These are phyloP conservation scores for Plasmodium gonderi DNA, from an alignment of 169 alveolate species.

Conservation along the genomic window DNA sequence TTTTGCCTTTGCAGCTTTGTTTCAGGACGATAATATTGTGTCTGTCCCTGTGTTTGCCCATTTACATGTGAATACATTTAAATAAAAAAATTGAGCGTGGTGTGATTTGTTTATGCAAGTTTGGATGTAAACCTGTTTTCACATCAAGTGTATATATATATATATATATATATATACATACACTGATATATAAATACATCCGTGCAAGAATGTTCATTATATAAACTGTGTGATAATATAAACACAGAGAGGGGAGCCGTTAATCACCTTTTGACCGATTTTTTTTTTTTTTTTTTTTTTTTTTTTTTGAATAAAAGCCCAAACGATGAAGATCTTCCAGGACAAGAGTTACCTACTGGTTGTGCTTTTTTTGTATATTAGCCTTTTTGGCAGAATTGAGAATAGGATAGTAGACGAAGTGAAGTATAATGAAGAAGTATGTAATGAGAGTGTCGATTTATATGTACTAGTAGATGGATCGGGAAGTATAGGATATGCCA, in stretches of 20 bases:
- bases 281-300: neutral
- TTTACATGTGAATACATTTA: no score
- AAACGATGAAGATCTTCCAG: slow-evolving; percentile 31
- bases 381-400: slow-evolving; percentile 1
- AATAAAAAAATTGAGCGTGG: no score
- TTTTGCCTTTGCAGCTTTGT: no score
- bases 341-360: slow-evolving; percentile 25
- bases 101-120: no score
- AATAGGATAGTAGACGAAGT: slow-evolving; percentile 5
- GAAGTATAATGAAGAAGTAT: slow-evolving; percentile 48
- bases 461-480: slow-evolving; percentile 51
- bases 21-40: no score
- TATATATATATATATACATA: neutral
- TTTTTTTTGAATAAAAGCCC: neutral
- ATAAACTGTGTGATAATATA: no score
- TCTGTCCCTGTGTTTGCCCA: no score
- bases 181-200: no score
- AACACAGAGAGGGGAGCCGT: no score
- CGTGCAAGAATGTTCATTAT: no score
- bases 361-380: slow-evolving; percentile 22
- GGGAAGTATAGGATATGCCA: slow-evolving; percentile 42
- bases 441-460: slow-evolving; percentile 49
- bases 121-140: no score
- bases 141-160: neutral
- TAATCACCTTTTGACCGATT: no score